A percentile compares a stretch with the other conserved stretches of the same genome.
Conservation (phyloP, 2,329 filamentous ascomycete species). For the Sclerotinia spermophila region DNA sequence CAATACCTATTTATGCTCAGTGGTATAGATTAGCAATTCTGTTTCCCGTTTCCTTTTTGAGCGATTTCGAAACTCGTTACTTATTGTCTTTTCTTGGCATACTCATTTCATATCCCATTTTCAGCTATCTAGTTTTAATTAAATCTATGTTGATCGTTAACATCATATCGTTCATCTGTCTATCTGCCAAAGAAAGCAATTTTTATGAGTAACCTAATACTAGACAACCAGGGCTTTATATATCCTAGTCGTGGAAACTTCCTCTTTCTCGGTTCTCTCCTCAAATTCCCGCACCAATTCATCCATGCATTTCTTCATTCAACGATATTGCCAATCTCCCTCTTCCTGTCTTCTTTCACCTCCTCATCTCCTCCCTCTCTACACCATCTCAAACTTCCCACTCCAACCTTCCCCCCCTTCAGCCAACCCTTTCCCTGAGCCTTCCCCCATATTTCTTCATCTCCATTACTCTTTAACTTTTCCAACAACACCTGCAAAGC, state of each 20-base stretch:
- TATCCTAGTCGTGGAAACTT: neutral
- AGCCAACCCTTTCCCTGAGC: neutral
- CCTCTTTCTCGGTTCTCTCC: neutral
- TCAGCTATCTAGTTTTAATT: neutral
- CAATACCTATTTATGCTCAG: neutral
- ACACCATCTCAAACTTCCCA: neutral
- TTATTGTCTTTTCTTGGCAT: neutral
- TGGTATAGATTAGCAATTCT: neutral
- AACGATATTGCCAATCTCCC: neutral
- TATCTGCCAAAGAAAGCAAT: neutral
- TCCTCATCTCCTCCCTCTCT: neutral
- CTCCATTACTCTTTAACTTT: neutral
- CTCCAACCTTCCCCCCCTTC: neutral
- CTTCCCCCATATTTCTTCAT: neutral
- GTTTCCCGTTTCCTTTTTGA: neutral
- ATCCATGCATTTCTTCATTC: neutral
- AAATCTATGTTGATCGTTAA: neutral
- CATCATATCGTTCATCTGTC: neutral
- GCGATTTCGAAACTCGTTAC: neutral
- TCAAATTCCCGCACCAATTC: neutral
- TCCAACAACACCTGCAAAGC: neutral
- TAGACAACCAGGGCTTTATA: neutral
- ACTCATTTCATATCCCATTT: neutral
- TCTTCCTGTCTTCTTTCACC: neutral
- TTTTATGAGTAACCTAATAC: neutral